phyloP scores from a whole-genome alignment of 2,329 filamentous ascomycete species.

The Colletotrichum euphorbiae region DNA sequence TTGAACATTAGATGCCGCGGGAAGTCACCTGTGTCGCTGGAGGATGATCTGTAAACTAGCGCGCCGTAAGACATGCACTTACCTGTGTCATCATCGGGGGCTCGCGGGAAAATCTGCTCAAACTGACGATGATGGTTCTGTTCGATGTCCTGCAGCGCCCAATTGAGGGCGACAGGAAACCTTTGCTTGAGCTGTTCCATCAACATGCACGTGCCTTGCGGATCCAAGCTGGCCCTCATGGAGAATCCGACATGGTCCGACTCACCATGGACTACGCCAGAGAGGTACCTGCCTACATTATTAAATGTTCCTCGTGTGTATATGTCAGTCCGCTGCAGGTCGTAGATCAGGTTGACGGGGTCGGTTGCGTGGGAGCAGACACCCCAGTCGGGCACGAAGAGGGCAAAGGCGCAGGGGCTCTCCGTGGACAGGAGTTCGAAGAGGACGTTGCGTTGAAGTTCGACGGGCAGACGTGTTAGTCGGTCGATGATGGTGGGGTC shows the following conservation, averaged over 20 bases:
- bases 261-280: background rate
- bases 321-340: constrained; percentile 30
- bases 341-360: constrained; percentile 25
- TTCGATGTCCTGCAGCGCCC: constrained; percentile 18
- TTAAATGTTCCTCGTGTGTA: constrained; percentile 7
- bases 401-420: constrained; percentile 25
- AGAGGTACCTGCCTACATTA: constrained; percentile 3
- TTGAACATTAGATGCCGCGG: constrained; percentile 33
- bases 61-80: constrained; percentile 27
- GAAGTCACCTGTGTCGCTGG: background rate
- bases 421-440: constrained; percentile 10
- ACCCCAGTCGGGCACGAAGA: constrained; percentile 34
- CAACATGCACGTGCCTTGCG: background rate
- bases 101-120: constrained; percentile 14
- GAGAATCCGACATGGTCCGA: constrained; percentile 5
- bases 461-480: constrained; percentile 23
- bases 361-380: constrained; percentile 26
- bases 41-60: constrained; percentile 9
- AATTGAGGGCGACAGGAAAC: constrained; percentile 8
- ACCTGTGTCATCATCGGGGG: constrained; percentile 12
- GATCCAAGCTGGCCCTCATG: background rate
- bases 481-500: constrained; percentile 8
- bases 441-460: constrained; percentile 28
- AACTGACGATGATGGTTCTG: background rate
- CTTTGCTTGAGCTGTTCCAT: background rate